Conservation (phyloP, 23 red algal species). For the Gracilaria domingensis region DNA sequence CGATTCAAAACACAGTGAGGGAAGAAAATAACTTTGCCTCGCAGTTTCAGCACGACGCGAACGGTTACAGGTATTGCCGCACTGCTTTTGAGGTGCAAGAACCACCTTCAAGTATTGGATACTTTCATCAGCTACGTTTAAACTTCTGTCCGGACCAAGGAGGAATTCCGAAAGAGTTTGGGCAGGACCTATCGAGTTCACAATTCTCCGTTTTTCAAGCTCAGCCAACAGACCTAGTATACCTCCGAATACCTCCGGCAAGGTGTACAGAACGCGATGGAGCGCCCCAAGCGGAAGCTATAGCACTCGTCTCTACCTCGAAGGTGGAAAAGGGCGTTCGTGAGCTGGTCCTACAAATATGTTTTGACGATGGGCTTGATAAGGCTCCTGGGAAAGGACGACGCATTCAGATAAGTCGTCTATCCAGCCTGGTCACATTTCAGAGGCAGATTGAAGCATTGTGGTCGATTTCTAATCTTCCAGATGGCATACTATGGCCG, state of each 20-base stretch:
- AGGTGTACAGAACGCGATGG: slow-evolving; percentile 7
- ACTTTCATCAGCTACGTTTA: slow-evolving; percentile 42
- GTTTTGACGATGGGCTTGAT: slow-evolving; percentile 13
- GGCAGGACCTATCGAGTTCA: neutral
- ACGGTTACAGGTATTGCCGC: slow-evolving; percentile 42
- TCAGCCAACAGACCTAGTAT: slow-evolving; percentile 33
- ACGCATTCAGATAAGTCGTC: slow-evolving; percentile 64
- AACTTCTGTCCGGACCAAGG: slow-evolving; percentile 12
- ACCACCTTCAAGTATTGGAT: slow-evolving; percentile 38
- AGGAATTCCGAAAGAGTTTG: neutral
- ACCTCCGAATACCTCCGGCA: slow-evolving; percentile 47
- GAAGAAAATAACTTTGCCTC: slow-evolving; percentile 52
- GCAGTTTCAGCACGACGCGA: neutral
- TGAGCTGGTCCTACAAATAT: slow-evolving; percentile 23
- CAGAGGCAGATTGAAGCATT: slow-evolving; percentile 69
- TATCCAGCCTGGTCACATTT: slow-evolving; percentile 38
- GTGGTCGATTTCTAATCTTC: slow-evolving; percentile 35
- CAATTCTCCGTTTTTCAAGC: slow-evolving; percentile 30
- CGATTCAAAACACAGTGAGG: slow-evolving; percentile 25
- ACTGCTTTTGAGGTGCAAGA: slow-evolving; percentile 45
- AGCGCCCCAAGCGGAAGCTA: neutral
- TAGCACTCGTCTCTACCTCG: slow-evolving; percentile 32
- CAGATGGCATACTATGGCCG: slow-evolving; percentile 42
- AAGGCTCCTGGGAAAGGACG: slow-evolving; percentile 59
- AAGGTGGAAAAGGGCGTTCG: slow-evolving; percentile 40